Conservation (phyloP, 495 filamentous ascomycete species). For the Penicillium canariense region DNA sequence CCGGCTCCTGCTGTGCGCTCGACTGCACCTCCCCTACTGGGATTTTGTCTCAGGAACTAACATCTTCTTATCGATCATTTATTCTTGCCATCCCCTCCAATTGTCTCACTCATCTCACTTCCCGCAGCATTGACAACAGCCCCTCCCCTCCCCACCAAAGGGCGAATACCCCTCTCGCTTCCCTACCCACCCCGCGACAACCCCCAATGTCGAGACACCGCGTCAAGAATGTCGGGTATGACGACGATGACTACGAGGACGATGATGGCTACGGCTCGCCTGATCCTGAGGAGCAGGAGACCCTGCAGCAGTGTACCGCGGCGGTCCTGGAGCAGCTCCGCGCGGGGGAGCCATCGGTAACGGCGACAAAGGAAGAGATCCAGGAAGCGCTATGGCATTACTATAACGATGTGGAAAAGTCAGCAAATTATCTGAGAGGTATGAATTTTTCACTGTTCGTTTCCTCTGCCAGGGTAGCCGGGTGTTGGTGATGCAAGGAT, state of each 20-base stretch:
- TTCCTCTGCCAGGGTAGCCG: background rate
- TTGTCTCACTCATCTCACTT: background rate
- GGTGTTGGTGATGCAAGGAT: no score
- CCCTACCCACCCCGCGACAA: background rate
- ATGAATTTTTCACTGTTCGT: conserved; percentile 27
- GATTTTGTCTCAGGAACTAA: background rate
- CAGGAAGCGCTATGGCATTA: conserved; percentile 93
- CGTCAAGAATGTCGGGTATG: conserved; percentile 46
- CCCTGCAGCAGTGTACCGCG: conserved; percentile 37
- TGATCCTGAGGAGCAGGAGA: conserved; percentile 46
- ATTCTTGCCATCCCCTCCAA: background rate
- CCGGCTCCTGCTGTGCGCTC: background rate
- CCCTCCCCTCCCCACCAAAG: conserved; percentile 2
- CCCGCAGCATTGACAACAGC: background rate
- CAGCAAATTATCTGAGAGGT: conserved; percentile 73
- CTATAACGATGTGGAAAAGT: conserved; percentile 87
- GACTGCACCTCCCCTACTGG: background rate
- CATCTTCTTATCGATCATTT: background rate
- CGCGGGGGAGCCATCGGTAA: conserved; percentile 39
- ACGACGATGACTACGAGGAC: conserved; percentile 42
- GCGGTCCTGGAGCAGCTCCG: conserved; percentile 40
- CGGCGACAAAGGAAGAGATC: conserved; percentile 58
- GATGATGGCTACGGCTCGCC: conserved; percentile 45
- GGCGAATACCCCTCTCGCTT: conserved; percentile 5
- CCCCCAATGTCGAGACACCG: conserved; percentile 46